phyloP scores from a whole-genome alignment of 352 stramenopile species.

The Phytophthora hibernalis region DNA sequence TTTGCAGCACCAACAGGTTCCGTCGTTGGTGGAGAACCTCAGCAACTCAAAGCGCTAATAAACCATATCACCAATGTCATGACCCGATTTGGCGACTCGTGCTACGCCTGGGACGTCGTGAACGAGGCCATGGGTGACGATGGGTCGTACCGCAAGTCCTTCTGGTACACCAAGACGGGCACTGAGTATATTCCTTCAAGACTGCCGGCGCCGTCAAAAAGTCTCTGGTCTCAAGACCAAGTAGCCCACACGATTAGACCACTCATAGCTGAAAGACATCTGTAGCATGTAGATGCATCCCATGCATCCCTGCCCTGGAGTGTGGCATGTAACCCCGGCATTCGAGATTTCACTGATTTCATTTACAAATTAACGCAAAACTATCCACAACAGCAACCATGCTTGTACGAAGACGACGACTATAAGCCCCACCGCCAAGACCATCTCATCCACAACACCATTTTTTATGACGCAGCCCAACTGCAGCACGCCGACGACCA shows the following conservation, averaged over 20 bases:
- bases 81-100: conserved; percentile 22
- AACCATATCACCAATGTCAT: conserved; percentile 20
- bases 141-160: conserved; percentile 17
- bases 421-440: too few relatives aligned
- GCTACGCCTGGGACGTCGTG: conserved; percentile 28
- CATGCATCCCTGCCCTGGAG: too few relatives aligned
- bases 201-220: conserved; percentile 26
- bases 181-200: conserved; percentile 30
- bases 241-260: too few relatives aligned
- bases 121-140: conserved; percentile 26
- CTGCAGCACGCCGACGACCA: too few relatives aligned
- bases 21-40: conserved; percentile 22
- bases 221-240: conserved; percentile 12
- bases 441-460: too few relatives aligned
- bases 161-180: conserved; percentile 31
- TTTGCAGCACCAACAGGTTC: conserved; percentile 17
- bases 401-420: conserved; percentile 15
- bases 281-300: too few relatives aligned
- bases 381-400: too few relatives aligned
- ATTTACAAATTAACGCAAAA: too few relatives aligned
- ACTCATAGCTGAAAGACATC: too few relatives aligned
- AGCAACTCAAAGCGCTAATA: conserved; percentile 17
- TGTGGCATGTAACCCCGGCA: too few relatives aligned
- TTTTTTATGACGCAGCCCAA: too few relatives aligned
- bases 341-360: too few relatives aligned